A percentile compares a stretch with the other conserved stretches of the same genome.
These are phyloP conservation scores for Solanum arcanum DNA, from an alignment of 257 asterid species.

Conservation along the genomic window DNA sequence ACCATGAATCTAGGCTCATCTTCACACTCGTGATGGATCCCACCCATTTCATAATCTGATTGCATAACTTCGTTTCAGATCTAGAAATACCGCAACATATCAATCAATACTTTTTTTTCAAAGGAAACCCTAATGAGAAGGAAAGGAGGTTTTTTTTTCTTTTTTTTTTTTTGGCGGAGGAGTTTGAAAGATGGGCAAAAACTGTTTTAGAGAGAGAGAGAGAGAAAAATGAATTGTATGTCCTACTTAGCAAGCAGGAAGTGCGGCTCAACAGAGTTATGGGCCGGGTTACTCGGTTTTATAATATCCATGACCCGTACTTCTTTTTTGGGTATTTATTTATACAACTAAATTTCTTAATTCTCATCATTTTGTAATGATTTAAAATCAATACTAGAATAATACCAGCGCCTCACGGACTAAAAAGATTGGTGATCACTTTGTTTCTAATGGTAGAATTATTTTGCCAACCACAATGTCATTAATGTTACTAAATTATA, in stretches of 20 bases:
- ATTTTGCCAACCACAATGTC: not conserved
- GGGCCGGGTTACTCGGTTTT: not conserved
- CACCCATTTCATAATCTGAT: constrained; percentile 36
- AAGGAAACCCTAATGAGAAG: constrained; percentile 18
- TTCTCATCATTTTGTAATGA: not conserved
- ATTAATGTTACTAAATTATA: not conserved
- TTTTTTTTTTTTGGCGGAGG: not conserved
- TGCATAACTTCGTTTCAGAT: constrained; percentile 18
- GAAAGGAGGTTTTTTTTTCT: not conserved
- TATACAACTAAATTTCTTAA: not conserved
- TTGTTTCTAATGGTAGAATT: not conserved
- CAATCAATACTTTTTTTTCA: not conserved
- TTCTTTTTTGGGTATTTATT: not conserved
- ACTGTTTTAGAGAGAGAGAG: not conserved
- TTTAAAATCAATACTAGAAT: not conserved
- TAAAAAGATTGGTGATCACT: not conserved
- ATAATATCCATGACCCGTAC: not conserved
- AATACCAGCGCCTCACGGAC: not conserved
- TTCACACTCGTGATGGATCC: constrained; percentile 6
- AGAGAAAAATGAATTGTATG: not conserved
- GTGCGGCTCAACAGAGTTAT: not conserved
- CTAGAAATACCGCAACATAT: not conserved
- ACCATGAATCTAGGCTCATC: not conserved
- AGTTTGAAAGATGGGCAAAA: not conserved
- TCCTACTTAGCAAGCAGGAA: not conserved